Base-by-base conservation (phyloP, 768 basidiomycete genomes). In the Tricholoma saponaceum region DNA sequence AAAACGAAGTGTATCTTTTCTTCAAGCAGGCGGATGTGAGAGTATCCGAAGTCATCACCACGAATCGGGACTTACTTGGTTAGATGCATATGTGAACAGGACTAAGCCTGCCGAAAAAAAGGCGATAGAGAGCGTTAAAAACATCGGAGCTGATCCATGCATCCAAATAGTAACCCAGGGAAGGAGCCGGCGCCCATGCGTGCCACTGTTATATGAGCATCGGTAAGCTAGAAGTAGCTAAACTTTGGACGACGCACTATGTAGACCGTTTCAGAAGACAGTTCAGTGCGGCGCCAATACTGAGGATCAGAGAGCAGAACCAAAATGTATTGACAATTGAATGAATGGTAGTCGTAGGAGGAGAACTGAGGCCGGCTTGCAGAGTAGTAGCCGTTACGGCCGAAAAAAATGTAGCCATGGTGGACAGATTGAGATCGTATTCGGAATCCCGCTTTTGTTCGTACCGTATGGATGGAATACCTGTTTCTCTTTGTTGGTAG, bases 351-450 rank as follows among this genome's bases (percentile, higher is more conserved):
- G 28, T 33, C 16, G 33, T 30, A 9, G 26, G 14, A 50, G 51
- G 26, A 32, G 44, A 32, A 20, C 41, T 52, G 46, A 56, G 23
- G 12, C 64, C 63, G 18, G 58, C 62, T 52, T 64, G 62, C 16
- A 69, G 54, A 12, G 44, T 66, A 6, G 62, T 66, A 20, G 67
- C 69, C 8, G 68, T 69, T 14, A 70, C 70, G 4, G 65, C 69
- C 0, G 70, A 70, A 56, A 72, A 70, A 51, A 72, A 69, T 9
- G 67, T 69, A 0, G 68, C 60, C 4, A 64, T 58, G 5, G 67
- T 65, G 2, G 63, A 59, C 18, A 69, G 39, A 18, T 57, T 63
- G 6, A 58, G 30, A 25, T 62, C 26, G 12, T 54, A 50, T 14
- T 62, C 61, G 9, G 55, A 57, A 18, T 57, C 56, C 4, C 63